These are phyloP conservation scores for Rostrohypoxylon terebratum DNA, from an alignment of 495 filamentous ascomycete genomes.

Conservation along the genomic window DNA sequence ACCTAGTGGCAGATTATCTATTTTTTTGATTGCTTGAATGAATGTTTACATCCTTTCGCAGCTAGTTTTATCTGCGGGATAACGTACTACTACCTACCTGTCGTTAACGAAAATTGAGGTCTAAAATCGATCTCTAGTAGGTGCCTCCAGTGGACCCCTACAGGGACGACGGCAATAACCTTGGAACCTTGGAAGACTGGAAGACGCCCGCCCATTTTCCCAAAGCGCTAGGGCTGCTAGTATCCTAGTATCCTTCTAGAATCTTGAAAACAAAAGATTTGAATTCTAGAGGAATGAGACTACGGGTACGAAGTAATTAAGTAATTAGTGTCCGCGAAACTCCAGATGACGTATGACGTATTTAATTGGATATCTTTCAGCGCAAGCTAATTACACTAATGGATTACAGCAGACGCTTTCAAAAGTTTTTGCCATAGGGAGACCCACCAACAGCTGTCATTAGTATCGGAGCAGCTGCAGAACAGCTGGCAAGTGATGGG, in stretches of 20 bases:
- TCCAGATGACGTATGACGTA: not conserved
- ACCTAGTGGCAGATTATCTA: not conserved
- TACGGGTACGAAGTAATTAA: too few relatives aligned
- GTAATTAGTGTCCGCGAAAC: conserved; percentile 1
- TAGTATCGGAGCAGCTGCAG: too few relatives aligned
- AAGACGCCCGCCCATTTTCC: not conserved
- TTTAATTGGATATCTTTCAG: not conserved
- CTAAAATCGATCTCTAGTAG: not conserved
- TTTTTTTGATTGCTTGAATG: not conserved
- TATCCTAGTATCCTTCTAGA: conserved; percentile 7
- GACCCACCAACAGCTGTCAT: too few relatives aligned
- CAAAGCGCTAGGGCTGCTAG: too few relatives aligned
- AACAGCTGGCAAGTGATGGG: too few relatives aligned
- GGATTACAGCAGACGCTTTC: too few relatives aligned
- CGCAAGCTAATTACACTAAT: too few relatives aligned
- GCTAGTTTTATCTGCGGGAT: not conserved
- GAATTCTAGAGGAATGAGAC: not conserved
- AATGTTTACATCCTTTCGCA: not conserved
- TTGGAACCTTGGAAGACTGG: too few relatives aligned
- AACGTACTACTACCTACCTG: not conserved
- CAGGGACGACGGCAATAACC: not conserved
- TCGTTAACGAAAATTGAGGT: too few relatives aligned
- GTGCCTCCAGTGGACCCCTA: not conserved
- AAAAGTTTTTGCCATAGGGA: too few relatives aligned
- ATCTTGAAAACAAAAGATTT: not conserved